Base-by-base conservation (phyloP, 1,284 basidiomycete species). In the Prillingera fragicola region DNA sequence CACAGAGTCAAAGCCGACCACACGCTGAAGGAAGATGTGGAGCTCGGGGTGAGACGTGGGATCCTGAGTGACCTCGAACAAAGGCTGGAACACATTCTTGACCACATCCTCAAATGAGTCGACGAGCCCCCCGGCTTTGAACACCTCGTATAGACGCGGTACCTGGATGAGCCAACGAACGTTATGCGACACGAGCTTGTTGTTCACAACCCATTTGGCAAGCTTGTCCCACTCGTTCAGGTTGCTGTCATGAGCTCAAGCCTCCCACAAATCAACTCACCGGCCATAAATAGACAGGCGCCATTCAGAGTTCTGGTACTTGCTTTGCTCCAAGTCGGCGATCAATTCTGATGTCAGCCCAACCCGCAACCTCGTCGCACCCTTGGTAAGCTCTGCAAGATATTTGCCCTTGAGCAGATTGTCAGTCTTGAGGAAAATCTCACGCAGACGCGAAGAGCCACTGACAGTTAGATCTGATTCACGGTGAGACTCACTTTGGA, bases 301-400 rank as follows among this genome's bases (percentile, higher is more conserved):
- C 85, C 95, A 99, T 74, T 99, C 95, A 61, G 82, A 92, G 70
- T 87, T 95, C 77, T 98, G 94, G 62, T 99, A 99, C 73, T 99
- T 99, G 77, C 87, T 92, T 70, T 94, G 88, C 69, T 97, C 91
- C 27, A 97, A 71, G 79, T 98, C 95, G 23, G 78, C 84, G 80
- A 97, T 96, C 35, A 98, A 77, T 77, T 99, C 95, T 91, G 63
- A 7, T 14, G 37, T 44, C 25, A 28, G 25, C 18, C 41, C 38
- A 42, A 40, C 38, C 23, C 17, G 22, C 3, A n/a, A 5, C 19
- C 12, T 8, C 24, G 3, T 48, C 74, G 19, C 41, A 87, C 89
- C 88, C 74, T 82, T 81, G 0, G 92, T 97, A 36, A 98, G 74
- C 67, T 98, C 95, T 7, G 95, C 95, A 21, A 99, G 77, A 67